Evolutionary conservation across 2,329 filamentous ascomycete species (phyloP).

Genomic region (Penicillium expansum): DNA sequence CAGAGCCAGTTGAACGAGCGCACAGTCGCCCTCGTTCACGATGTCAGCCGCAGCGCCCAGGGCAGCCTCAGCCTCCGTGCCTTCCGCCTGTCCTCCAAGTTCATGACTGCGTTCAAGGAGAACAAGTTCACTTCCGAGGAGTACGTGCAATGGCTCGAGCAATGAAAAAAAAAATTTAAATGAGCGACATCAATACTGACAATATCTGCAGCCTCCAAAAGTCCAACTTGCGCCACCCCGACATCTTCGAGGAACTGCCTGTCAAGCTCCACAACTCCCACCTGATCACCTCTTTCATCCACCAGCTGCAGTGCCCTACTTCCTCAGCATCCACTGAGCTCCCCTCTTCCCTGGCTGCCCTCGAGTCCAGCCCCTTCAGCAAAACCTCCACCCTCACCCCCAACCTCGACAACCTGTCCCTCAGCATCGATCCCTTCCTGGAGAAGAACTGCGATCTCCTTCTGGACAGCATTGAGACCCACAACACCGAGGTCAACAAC

Average conservation of each 20-base stretch:
- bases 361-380: slow-evolving; percentile 62
- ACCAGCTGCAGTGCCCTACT: slow-evolving; percentile 75
- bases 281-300: slow-evolving; percentile 89
- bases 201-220: slow-evolving; percentile 73
- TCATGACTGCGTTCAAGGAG: slow-evolving; percentile 93
- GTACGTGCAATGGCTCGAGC: slow-evolving; percentile 53
- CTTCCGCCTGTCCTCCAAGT: slow-evolving; percentile 81
- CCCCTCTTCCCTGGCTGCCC: slow-evolving; percentile 74
- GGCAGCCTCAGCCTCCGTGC: slow-evolving; percentile 85
- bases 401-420: slow-evolving; percentile 83
- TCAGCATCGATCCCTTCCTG: slow-evolving; percentile 94
- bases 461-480: slow-evolving; percentile 92
- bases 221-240: slow-evolving; percentile 87
- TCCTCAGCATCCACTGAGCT: slow-evolving; percentile 67
- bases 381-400: slow-evolving; percentile 70
- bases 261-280: slow-evolving; percentile 94
- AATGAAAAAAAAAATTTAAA: neutral
- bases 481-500: slow-evolving; percentile 99
- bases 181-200: slow-evolving; percentile 13
- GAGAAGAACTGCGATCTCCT: slow-evolving; percentile 98
- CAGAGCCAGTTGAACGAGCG: slow-evolving; percentile 87
- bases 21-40: slow-evolving; percentile 87
- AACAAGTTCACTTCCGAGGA: slow-evolving; percentile 95
- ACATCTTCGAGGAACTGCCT: slow-evolving; percentile 88
- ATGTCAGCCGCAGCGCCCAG: slow-evolving; percentile 91